Conservation (phyloP, 352 stramenopile species). For the Paralagenidium karlingii region DNA sequence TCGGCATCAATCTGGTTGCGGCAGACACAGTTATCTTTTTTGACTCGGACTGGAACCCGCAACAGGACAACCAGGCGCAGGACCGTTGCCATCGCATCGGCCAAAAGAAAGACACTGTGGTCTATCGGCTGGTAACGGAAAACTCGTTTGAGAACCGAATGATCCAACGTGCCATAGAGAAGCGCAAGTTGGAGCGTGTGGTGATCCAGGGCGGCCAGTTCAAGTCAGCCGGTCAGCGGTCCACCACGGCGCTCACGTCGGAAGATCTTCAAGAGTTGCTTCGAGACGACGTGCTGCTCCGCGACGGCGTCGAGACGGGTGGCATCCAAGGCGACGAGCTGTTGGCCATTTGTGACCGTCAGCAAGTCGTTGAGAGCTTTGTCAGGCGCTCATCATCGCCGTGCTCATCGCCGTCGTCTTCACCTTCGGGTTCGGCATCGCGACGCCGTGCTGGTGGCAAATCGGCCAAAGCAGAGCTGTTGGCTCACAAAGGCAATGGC, state of each 20-base stretch:
- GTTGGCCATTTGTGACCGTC: constrained; percentile 42
- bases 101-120: constrained; percentile 81
- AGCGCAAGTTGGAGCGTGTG: constrained; percentile 83
- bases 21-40: constrained; percentile 97
- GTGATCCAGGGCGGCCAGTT: constrained; percentile 82
- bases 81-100: constrained; percentile 86
- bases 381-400: constrained; percentile 13
- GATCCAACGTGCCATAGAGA: constrained; percentile 84
- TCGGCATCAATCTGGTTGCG: constrained; percentile 96
- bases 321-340: constrained; percentile 59
- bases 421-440: too few relatives aligned
- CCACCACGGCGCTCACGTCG: constrained; percentile 27
- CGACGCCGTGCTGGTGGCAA: too few relatives aligned
- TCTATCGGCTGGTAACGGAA: constrained; percentile 89
- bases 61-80: constrained; percentile 90
- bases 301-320: constrained; percentile 53
- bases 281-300: constrained; percentile 60
- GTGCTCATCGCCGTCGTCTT: too few relatives aligned
- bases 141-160: constrained; percentile 93
- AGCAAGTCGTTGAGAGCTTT: constrained; percentile 67
- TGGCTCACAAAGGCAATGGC: constrained; percentile 40
- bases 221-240: constrained; percentile 14
- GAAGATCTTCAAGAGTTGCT: constrained; percentile 63
- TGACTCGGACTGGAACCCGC: constrained; percentile 99
- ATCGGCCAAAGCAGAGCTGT: too few relatives aligned